Evolutionary conservation across 371 early-diverging fungal genomes (phyloP).

Genomic region (Mitosporidium daphniae): DNA sequence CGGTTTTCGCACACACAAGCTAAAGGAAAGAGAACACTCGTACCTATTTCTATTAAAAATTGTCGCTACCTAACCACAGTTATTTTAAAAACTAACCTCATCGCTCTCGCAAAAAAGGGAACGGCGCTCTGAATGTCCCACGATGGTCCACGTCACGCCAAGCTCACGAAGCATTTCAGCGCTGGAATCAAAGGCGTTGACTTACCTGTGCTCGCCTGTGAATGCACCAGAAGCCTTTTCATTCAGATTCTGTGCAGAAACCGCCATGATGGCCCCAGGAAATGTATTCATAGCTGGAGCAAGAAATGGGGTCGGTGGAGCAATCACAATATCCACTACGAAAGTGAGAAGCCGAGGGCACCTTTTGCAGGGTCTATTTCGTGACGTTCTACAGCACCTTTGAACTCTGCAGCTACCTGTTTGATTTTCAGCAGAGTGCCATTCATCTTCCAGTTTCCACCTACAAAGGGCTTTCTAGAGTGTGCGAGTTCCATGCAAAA

Average conservation of each 20-base stretch:
- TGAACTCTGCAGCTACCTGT: no score
- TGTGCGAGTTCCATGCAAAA: no score
- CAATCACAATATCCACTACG: conserved; percentile 60
- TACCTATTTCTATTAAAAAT: no score
- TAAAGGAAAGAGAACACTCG: no score
- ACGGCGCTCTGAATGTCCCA: conserved; percentile 97
- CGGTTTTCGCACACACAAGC: conserved; percentile 44
- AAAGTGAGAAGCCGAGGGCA: no score
- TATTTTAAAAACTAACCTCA: conserved; percentile 8
- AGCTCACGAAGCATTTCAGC: conserved; percentile 77
- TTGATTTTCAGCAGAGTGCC: no score
- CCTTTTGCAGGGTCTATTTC: no score
- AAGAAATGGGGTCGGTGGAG: conserved; percentile 73
- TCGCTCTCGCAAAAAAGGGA: conserved; percentile 55
- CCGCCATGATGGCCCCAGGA: conserved; percentile 25
- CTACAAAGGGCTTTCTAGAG: conserved; percentile 25
- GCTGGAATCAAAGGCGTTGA: conserved; percentile 10
- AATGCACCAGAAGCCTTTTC: conserved; percentile 51
- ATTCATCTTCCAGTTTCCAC: conserved; percentile 85
- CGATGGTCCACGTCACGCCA: conserved; percentile 59
- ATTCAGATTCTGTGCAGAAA: conserved; percentile 83
- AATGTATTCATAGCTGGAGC: conserved; percentile 1
- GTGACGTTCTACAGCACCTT: no score
- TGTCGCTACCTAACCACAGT: neutral
- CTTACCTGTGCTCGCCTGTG: conserved; percentile 81